Evolutionary conservation across 2,329 filamentous ascomycete genomes (phyloP), one percentile per base, ranked within the genome.

Genomic region (Coniella vitis): DNA sequence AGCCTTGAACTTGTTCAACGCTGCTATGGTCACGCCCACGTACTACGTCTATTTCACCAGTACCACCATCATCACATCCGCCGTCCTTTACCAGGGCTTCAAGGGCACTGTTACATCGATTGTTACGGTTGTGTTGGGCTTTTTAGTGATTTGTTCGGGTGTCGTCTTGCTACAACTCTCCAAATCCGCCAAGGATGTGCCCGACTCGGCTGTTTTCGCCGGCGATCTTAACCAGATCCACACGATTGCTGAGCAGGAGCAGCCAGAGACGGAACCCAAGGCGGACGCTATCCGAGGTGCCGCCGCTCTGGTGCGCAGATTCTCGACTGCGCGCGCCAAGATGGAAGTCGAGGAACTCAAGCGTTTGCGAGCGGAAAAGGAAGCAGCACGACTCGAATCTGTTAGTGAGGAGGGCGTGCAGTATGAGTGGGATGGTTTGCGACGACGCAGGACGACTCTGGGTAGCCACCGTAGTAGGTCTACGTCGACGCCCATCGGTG

Each of bases 11-110:
- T 69, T 98, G 43, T 97, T 91, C 75, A 97, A 98, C 61, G 93
- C 93, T 34, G 91, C 93, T 7, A 78, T 98, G 56, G 93, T 98
- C 52, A 98, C 93, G 0, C 93, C 93, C 1, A 98, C 93, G 2
- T 98, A 98, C 70, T 98, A 98, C 65, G 93, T 98, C 56, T 91
- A 94, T 72, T 98, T 98, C 65, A 98, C 93, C 35, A 95, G 85
- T 58, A 86, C 90, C 4, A 97, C 93, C 17, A 96, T 98, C 56
- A 80, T 97, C 57, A 94, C 90, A 5, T 96, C 91, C 0, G 87
- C 90, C 3, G 83, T 98, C 40, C 73, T 98, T 3, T 97, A 97
- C 68, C 84, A 83, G 55, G 93, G 93, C 7, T 96, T 98, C 76
- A 91, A 95, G 62, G 93, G 91, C 32, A 87, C 87, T 0, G 75